A percentile compares a stretch with the other conserved stretches of the same genome.
These are phyloP conservation scores for Micromonas commoda DNA, from an alignment of 139 green algal species.

Conservation along the genomic window DNA sequence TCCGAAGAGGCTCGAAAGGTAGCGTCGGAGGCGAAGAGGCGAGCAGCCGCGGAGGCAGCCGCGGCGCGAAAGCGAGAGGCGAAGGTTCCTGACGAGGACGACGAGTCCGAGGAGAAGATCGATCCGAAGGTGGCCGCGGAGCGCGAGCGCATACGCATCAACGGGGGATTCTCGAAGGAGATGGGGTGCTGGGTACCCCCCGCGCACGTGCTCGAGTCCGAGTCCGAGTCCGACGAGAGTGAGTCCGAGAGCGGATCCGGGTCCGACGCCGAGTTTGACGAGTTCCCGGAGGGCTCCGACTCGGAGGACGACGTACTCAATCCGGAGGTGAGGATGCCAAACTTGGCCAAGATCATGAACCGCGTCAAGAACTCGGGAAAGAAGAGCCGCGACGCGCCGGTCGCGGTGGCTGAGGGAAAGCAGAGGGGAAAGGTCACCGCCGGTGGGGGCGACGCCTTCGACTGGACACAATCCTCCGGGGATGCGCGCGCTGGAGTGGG, in stretches of 20 bases:
- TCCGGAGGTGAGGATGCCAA: background rate
- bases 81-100: background rate
- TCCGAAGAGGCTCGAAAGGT: background rate
- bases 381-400: no score
- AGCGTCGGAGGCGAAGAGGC: no score
- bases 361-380: background rate
- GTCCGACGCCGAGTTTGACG: background rate
- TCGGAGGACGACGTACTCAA: background rate
- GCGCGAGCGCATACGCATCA: background rate
- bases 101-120: background rate
- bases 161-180: background rate
- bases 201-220: background rate
- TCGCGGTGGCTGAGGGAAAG: no score
- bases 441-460: no score
- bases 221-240: background rate
- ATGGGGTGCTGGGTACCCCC: background rate
- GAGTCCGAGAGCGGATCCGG: background rate
- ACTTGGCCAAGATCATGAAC: background rate
- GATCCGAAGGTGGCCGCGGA: background rate
- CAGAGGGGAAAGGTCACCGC: background rate
- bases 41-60: background rate
- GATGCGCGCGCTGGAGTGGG: no score
- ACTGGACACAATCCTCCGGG: no score
- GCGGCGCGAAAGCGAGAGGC: background rate
- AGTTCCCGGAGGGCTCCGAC: background rate